Evolutionary conservation across 1,139 yeast genomes (phyloP).

Genomic region (Kazachstania sp.): DNA sequence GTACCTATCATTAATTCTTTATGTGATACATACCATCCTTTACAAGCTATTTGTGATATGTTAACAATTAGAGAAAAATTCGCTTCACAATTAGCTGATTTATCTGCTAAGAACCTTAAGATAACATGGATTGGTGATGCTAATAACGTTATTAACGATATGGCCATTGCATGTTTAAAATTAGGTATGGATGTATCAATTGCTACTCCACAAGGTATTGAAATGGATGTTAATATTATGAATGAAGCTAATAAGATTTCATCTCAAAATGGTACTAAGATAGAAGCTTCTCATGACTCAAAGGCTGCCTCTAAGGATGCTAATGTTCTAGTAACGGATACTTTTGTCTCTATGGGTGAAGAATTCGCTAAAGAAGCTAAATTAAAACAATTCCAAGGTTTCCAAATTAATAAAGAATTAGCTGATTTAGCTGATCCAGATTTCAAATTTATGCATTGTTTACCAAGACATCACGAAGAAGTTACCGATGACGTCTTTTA

Average conservation of each 20-base stretch:
- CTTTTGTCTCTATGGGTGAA: conserved; percentile 98
- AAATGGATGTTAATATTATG: conserved; percentile 50
- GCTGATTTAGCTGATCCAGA: conserved; percentile 49
- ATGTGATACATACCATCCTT: conserved; percentile 88
- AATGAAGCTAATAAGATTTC: conserved; percentile 49
- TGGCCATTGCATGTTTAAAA: conserved; percentile 83
- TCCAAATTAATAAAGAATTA: conserved; percentile 68
- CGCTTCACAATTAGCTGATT: conserved; percentile 28
- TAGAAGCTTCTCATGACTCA: conserved; percentile 69
- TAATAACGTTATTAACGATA: conserved; percentile 88
- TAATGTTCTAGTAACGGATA: conserved; percentile 86
- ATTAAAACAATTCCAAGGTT: conserved; percentile 73
- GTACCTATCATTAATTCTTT: conserved; percentile 92
- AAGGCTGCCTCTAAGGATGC: conserved; percentile 61
- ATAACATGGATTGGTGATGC: conserved; percentile 96
- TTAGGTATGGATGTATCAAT: conserved; percentile 75
- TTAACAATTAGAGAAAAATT: conserved; percentile 78
- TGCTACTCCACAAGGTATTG: conserved; percentile 71
- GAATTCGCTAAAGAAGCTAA: conserved; percentile 68
- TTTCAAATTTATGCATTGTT: conserved; percentile 95
- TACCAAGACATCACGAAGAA: conserved; percentile 92
- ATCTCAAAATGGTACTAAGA: conserved; percentile 42
- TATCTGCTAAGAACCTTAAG: conserved; percentile 41
- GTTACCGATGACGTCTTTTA: conserved; percentile 90
- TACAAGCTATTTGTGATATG: conserved; percentile 89